Percentiles rank a stretch among this genome's conserved stretches.
Conservation (phyloP, 192 early-diverging fungal species). For the Linnemannia elongata region DNA sequence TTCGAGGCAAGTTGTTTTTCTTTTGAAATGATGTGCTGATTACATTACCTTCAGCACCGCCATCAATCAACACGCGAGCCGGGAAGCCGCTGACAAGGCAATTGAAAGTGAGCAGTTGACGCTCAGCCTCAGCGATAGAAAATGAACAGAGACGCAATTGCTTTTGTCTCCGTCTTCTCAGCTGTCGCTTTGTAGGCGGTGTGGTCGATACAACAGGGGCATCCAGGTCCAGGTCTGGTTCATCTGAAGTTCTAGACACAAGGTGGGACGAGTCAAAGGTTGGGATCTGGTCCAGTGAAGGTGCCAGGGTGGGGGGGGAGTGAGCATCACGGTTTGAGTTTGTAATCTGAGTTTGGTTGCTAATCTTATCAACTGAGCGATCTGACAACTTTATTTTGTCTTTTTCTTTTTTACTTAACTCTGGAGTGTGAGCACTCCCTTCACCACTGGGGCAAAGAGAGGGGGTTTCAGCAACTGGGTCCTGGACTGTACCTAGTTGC, state of each 20-base stretch:
- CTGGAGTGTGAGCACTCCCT: fast-evolving
- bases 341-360: too few species aligned
- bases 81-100: constrained; percentile 9
- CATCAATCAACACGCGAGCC: constrained; percentile 15
- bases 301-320: too few species aligned
- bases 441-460: too few species aligned
- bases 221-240: not conserved
- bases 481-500: constrained; percentile 4
- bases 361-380: too few species aligned
- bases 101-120: not conserved
- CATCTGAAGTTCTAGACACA: not conserved
- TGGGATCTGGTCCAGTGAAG: not conserved
- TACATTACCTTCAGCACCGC: constrained; percentile 20
- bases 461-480: not conserved
- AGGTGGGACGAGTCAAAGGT: not conserved
- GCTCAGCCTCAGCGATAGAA: not conserved
- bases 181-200: not conserved
- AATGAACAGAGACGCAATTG: not conserved
- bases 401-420: too few species aligned
- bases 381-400: too few species aligned
- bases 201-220: not conserved
- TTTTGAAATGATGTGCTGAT: constrained; percentile 6
- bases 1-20: not conserved
- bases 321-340: too few species aligned
- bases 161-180: not conserved